Conservation (phyloP, 2,329 filamentous ascomycete species). For the Paecilomyces formosus region DNA sequence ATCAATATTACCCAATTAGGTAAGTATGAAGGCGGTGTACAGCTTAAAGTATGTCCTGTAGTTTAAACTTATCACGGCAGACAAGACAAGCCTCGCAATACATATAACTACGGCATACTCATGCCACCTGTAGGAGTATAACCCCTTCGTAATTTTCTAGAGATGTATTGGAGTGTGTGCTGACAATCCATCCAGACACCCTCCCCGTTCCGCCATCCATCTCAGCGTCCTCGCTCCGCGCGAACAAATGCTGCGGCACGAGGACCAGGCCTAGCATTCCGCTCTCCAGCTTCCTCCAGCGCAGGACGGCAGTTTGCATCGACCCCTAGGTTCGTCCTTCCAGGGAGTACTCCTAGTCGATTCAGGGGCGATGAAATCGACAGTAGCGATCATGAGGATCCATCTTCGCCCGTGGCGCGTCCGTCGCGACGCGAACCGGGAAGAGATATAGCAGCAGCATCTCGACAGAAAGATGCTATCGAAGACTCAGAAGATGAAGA, state of each 20-base stretch:
- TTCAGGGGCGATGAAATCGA: conserved; percentile 4
- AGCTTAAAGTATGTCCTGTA: no score
- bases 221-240: neutral
- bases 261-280: conserved; percentile 2
- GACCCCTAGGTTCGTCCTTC: conserved; percentile 10
- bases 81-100: no score
- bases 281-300: conserved; percentile 5
- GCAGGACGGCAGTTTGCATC: conserved; percentile 8
- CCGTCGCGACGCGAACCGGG: neutral
- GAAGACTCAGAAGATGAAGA: conserved; percentile 5
- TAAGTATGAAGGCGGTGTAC: no score
- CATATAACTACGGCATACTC: neutral
- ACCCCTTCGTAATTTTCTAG: neutral
- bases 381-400: neutral
- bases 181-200: neutral
- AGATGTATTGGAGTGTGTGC: neutral
- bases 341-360: neutral
- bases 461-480: conserved; percentile 5
- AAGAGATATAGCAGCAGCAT: neutral
- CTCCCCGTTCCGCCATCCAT: neutral
- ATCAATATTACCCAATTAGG: no score
- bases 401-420: neutral
- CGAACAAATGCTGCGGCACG: neutral
- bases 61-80: no score
- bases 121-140: neutral